A percentile compares a stretch with the other conserved stretches of the same genome.
Conservation (phyloP, 257 asterid genomes). For the Ilex asprella region DNA sequence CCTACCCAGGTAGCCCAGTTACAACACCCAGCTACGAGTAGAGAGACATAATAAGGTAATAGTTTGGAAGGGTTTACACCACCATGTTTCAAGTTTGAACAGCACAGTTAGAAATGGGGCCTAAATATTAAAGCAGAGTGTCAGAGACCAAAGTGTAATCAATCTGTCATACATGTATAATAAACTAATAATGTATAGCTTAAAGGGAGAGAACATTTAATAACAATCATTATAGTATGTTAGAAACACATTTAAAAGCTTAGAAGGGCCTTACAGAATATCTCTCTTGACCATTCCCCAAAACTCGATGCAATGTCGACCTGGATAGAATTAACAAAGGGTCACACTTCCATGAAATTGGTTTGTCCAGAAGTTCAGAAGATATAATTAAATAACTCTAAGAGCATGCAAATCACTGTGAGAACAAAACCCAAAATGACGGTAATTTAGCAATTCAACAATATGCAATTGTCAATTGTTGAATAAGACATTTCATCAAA, state of each 20-base stretch:
- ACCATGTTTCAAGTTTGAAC: too few relatives aligned
- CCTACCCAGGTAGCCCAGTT: too few relatives aligned
- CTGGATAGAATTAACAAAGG: slow-evolving; percentile 25
- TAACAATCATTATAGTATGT: background rate
- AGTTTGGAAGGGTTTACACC: too few relatives aligned
- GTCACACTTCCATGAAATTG: background rate
- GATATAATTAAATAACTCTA: background rate
- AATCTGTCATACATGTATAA: background rate
- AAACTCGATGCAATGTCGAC: slow-evolving; percentile 87
- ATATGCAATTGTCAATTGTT: too few relatives aligned
- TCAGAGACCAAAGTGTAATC: background rate
- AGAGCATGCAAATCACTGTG: background rate
- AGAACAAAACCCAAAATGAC: background rate
- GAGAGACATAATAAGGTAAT: too few relatives aligned
- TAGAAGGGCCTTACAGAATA: slow-evolving; percentile 56
- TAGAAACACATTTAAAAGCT: slow-evolving; percentile 3
- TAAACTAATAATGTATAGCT: too few relatives aligned
- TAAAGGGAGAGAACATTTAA: too few relatives aligned
- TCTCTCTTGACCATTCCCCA: slow-evolving; percentile 76
- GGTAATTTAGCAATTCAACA: background rate
- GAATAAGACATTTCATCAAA: too few relatives aligned
- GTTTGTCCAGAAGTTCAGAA: background rate
- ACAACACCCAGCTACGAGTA: too few relatives aligned
- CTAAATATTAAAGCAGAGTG: too few relatives aligned
- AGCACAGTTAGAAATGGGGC: too few relatives aligned